Conservation (phyloP, 495 filamentous ascomycete species). For the Neurospora sp. region DNA sequence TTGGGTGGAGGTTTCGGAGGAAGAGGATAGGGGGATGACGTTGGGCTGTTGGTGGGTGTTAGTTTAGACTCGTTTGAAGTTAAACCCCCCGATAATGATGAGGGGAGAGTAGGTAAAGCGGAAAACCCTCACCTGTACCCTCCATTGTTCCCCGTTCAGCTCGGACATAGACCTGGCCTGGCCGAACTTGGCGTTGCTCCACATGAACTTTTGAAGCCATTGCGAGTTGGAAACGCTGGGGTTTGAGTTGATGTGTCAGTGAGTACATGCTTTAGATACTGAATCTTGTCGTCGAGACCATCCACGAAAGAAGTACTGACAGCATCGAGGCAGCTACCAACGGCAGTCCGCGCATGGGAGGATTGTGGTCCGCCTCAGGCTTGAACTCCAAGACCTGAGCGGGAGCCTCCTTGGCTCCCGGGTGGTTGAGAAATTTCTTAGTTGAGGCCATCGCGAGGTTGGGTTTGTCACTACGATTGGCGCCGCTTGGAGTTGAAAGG, state of each 20-base stretch:
- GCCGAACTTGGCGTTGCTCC: constrained; percentile 67
- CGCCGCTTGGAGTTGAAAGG: not conserved
- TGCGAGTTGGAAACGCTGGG: constrained; percentile 17
- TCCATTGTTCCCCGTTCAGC: constrained; percentile 48
- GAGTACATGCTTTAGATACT: not conserved
- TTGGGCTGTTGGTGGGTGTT: constrained; percentile 43
- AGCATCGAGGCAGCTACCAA: constrained; percentile 16
- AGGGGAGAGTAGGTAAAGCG: not conserved
- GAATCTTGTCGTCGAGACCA: not conserved
- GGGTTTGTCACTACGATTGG: not conserved
- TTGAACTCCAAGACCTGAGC: constrained; percentile 12
- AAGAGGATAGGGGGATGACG: constrained; percentile 52
- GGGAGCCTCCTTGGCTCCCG: constrained; percentile 22
- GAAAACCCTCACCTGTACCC: constrained; percentile 39
- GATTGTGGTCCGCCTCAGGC: constrained; percentile 20
- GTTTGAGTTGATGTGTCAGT: not conserved
- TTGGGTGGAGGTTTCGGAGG: constrained; percentile 5
- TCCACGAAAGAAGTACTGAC: constrained; percentile 7
- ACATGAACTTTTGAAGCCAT: constrained; percentile 32
- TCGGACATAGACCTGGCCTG: constrained; percentile 46
- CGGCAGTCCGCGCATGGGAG: constrained; percentile 19
- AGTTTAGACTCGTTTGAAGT: not conserved
- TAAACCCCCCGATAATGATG: not conserved
- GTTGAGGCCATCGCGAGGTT: constrained; percentile 3
- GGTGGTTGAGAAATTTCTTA: constrained; percentile 23